Conservation (phyloP, 169 alveolate genomes). For the Plasmodium cynomolgi region DNA sequence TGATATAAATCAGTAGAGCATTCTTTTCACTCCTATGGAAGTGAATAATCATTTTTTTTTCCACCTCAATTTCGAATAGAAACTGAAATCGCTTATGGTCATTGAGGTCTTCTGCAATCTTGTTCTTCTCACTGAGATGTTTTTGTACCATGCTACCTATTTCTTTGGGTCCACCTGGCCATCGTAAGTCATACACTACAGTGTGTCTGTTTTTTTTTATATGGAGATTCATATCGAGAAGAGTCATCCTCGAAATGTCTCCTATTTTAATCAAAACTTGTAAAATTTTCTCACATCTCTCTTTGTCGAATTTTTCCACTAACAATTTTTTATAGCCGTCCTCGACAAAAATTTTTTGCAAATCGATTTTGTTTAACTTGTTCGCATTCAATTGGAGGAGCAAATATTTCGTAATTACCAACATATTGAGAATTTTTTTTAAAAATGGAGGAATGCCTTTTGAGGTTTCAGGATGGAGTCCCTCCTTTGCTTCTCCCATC, state of each 20-base stretch:
- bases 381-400: neutral
- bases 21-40: conserved; percentile 26
- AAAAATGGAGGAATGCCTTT: neutral
- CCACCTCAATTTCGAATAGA: conserved; percentile 56
- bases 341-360: conserved; percentile 30
- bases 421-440: neutral
- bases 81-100: conserved; percentile 22
- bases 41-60: conserved; percentile 30
- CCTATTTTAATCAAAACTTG: conserved; percentile 24
- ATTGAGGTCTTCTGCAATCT: neutral
- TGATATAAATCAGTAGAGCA: conserved; percentile 1
- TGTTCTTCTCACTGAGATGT: neutral
- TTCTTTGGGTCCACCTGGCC: neutral
- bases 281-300: conserved; percentile 28
- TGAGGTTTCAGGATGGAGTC: neutral
- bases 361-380: conserved; percentile 2
- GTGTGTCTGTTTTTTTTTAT: neutral
- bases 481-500: neutral
- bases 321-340: conserved; percentile 36
- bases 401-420: conserved; percentile 25
- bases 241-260: conserved; percentile 9
- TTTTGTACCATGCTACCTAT: neutral
- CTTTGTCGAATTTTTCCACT: conserved; percentile 46
- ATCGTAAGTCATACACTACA: neutral
- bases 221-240: neutral